Percentiles rank a stretch among this genome's conserved stretches.
Evolutionary conservation across 441 rosid species (phyloP).

Genomic region (Biscutella laevigata): DNA sequence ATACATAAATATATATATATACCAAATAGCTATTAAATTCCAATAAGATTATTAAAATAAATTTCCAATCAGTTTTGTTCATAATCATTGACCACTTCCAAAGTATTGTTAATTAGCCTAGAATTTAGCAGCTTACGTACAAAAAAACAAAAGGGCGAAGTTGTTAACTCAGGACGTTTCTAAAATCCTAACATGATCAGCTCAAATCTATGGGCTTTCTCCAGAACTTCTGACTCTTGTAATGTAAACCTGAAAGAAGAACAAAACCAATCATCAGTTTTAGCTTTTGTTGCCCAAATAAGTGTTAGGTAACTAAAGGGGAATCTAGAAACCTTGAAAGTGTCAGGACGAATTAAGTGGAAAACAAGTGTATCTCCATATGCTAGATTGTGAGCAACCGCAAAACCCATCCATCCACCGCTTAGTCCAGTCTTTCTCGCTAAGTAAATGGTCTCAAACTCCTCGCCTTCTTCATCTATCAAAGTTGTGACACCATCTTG

Average conservation of each 20-base stretch:
- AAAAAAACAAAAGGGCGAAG: constrained; percentile 1
- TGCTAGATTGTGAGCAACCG: constrained; percentile 51
- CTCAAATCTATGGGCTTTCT: constrained; percentile 13
- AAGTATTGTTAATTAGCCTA: constrained; percentile 3
- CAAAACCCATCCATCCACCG: constrained; percentile 75
- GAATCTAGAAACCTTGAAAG: constrained; percentile 46
- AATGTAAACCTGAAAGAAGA: constrained; percentile 40
- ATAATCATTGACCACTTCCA: too few species aligned
- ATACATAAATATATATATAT: too few species aligned
- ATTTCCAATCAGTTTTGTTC: too few species aligned
- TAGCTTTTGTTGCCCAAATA: not conserved
- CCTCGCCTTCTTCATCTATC: constrained; percentile 49
- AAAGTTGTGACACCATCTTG: constrained; percentile 39
- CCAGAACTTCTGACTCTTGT: constrained; percentile 36
- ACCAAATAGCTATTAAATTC: too few species aligned
- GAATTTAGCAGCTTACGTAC: constrained; percentile 5
- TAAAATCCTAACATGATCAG: not conserved
- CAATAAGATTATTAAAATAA: too few species aligned
- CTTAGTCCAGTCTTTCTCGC: constrained; percentile 53
- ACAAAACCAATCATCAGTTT: not conserved
- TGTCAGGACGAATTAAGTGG: constrained; percentile 38
- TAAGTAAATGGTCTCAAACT: constrained; percentile 40
- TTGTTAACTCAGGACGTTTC: not conserved
- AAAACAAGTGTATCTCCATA: constrained; percentile 68
- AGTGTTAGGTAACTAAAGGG: not conserved